Percentiles rank a stretch among this genome's conserved stretches.
phyloP scores from a whole-genome alignment of 352 stramenopile species.

The Globisporangium solare region DNA sequence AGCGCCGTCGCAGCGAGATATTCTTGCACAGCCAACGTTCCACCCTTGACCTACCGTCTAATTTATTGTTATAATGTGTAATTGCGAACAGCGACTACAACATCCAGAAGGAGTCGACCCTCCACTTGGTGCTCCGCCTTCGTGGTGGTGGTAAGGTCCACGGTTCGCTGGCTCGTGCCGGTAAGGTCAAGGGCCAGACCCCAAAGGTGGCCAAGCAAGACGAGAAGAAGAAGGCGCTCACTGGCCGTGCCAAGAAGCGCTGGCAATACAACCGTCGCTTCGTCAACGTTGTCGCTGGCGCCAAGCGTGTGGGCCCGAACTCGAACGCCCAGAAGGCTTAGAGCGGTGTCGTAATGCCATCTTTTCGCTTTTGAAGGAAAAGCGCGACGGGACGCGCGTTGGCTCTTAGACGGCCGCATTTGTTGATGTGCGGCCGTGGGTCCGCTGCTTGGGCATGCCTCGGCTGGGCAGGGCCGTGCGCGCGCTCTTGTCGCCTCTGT shows the following conservation, averaged over 20 bases:
- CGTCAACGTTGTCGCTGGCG: slow-evolving; percentile 98
- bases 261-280: slow-evolving; percentile 99
- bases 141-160: slow-evolving; percentile 98
- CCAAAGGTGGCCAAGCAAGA: slow-evolving; percentile 99
- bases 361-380: slow-evolving; percentile 9
- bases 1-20: too few species aligned
- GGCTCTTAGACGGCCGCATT: slow-evolving; percentile 1
- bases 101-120: slow-evolving; percentile 96
- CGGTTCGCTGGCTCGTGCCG: slow-evolving; percentile 99
- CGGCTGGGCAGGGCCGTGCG: neutral
- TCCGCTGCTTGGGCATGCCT: neutral
- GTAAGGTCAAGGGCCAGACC: slow-evolving; percentile 99
- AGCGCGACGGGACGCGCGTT: slow-evolving; percentile 1
- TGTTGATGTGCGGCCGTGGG: neutral
- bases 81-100: slow-evolving; percentile 91
- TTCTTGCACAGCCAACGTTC: neutral
- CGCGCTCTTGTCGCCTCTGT: slow-evolving; percentile 19
- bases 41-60: neutral
- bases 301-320: slow-evolving; percentile 98
- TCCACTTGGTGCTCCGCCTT: slow-evolving; percentile 95
- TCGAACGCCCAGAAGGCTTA: slow-evolving; percentile 94
- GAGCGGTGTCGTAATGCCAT: slow-evolving; percentile 12
- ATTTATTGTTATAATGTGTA: neutral
- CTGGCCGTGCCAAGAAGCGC: slow-evolving; percentile 98
- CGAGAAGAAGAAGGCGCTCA: slow-evolving; percentile 97